These are phyloP conservation scores for Adansonia rubrostipa DNA, from an alignment of 441 rosid species.

Conservation along the genomic window DNA sequence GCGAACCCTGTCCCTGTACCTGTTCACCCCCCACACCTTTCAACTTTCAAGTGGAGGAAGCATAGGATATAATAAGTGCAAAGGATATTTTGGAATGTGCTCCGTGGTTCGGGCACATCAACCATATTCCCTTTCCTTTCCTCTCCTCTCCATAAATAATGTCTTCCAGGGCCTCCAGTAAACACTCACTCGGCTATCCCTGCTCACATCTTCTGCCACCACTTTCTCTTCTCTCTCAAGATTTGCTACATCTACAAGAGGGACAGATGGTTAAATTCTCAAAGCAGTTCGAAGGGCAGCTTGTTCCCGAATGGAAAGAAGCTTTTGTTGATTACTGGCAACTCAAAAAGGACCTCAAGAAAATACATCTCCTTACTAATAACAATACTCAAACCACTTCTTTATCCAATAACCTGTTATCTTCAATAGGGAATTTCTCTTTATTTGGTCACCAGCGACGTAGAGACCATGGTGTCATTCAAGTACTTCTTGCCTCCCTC, in stretches of 20 bases:
- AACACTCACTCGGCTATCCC: constrained; percentile 45
- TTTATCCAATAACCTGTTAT: constrained; percentile 39
- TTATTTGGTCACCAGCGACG: constrained; percentile 45
- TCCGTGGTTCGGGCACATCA: constrained; percentile 44
- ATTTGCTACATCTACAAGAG: constrained; percentile 10
- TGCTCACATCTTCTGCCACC: constrained; percentile 25
- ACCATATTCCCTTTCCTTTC: constrained; percentile 39
- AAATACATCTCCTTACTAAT: constrained; percentile 48
- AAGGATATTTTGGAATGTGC: constrained; percentile 93
- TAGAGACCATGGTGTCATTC: constrained; percentile 68
- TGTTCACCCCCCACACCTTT: constrained; percentile 35
- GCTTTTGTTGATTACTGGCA: constrained; percentile 96
- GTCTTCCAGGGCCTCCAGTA: constrained; percentile 37
- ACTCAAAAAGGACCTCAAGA: constrained; percentile 85
- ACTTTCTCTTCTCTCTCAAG: constrained; percentile 12
- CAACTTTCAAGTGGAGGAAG: constrained; percentile 64
- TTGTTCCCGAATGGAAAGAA: constrained; percentile 97
- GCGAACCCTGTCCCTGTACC: constrained; percentile 41
- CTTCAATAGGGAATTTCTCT: constrained; percentile 57
- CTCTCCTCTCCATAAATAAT: constrained; percentile 49
- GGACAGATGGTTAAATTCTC: constrained; percentile 81
- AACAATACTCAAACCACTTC: constrained; percentile 28
- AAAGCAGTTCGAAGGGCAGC: constrained; percentile 88
- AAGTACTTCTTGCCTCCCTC: constrained; percentile 46
- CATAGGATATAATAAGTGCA: constrained; percentile 48